phyloP scores from a whole-genome alignment of 2,329 filamentous ascomycete genomes.

The Exophiala sideris region DNA sequence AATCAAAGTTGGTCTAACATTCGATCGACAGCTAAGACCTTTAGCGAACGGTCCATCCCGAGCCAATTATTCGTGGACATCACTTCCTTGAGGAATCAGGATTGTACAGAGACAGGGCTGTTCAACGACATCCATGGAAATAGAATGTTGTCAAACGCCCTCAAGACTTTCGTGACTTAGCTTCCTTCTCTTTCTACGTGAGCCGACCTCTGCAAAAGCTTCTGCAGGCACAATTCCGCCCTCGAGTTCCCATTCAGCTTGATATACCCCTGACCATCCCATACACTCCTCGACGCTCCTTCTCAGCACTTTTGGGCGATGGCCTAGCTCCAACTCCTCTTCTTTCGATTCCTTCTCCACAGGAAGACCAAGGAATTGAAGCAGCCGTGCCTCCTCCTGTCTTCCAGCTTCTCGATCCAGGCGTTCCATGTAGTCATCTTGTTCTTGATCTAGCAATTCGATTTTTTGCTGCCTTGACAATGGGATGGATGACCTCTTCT shows the following conservation, averaged over 20 bases:
- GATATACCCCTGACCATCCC: conserved; percentile 31
- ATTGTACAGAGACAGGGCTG: too few relatives aligned
- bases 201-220: background rate
- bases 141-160: too few relatives aligned
- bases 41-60: conserved; percentile 10
- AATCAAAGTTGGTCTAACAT: background rate
- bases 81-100: too few relatives aligned
- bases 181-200: conserved; percentile 10
- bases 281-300: conserved; percentile 32
- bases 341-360: conserved; percentile 22
- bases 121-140: too few relatives aligned
- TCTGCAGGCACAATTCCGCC: background rate
- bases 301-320: conserved; percentile 27
- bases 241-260: conserved; percentile 22
- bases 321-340: conserved; percentile 24
- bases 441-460: conserved; percentile 29
- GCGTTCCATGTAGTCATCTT: conserved; percentile 46
- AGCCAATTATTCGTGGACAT: background rate
- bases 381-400: conserved; percentile 46
- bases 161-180: background rate
- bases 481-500: conserved; percentile 10
- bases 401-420: conserved; percentile 46
- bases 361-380: conserved; percentile 40
- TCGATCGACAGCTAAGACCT: conserved; percentile 23
- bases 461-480: conserved; percentile 7